Percentiles rank a stretch among this genome's conserved stretches.
Evolutionary conservation across 2,329 filamentous ascomycete species (phyloP).

Genomic region (Chrysoporthe puriensis): DNA sequence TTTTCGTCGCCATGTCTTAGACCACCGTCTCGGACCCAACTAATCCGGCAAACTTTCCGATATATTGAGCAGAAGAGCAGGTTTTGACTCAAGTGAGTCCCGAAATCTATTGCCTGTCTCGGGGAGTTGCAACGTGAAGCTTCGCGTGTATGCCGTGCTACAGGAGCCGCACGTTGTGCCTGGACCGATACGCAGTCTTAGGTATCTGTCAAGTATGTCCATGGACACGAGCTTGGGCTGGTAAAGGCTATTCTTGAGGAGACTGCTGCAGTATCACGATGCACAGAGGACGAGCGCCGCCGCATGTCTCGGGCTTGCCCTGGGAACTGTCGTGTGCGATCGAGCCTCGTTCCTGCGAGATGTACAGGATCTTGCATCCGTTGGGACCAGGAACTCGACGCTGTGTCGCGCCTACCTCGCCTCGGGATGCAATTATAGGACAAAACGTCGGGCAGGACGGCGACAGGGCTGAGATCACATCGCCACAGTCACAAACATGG

Average conservation of each 20-base stretch:
- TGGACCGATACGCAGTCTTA: not conserved
- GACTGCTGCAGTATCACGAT: constrained; percentile 12
- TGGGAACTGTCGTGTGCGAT: constrained; percentile 1
- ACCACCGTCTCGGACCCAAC: not conserved
- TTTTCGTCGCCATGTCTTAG: constrained; percentile 8
- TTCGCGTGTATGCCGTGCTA: constrained; percentile 14
- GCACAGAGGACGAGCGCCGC: constrained; percentile 1
- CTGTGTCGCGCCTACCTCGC: not conserved
- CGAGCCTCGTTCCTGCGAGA: constrained; percentile 19
- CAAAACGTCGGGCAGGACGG: not conserved
- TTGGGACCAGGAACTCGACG: not conserved
- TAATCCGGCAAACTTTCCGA: not conserved
- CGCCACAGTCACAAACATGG: constrained; percentile 4
- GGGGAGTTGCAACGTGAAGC: not conserved
- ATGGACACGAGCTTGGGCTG: not conserved
- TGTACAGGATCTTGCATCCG: constrained; percentile 17
- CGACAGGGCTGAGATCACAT: not conserved
- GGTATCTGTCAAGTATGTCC: not conserved
- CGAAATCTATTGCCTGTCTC: constrained; percentile 5
- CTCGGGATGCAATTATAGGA: not conserved
- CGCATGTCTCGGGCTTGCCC: constrained; percentile 11
- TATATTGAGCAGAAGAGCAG: not conserved
- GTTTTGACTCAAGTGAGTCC: not conserved
- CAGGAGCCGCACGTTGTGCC: constrained; percentile 12
- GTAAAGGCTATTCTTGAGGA: not conserved